Base-by-base conservation (phyloP, 192 early-diverging fungal species). In the Spizellomyces sp. region DNA sequence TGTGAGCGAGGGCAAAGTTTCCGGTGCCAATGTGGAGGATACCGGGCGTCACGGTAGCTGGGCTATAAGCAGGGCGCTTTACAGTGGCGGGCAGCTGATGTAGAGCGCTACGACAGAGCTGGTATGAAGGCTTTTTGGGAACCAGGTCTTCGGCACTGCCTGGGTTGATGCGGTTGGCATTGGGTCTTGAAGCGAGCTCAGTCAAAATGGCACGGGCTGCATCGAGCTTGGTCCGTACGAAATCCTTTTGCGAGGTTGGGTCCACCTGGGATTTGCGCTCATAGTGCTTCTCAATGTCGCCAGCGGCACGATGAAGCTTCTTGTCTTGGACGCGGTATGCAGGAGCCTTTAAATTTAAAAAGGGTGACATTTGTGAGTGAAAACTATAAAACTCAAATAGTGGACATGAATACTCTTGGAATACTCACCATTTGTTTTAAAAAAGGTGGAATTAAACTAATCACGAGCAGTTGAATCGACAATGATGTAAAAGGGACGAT, bases 21-120 rank as follows among this genome's bases (percentile, higher is more conserved):
- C 66, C 52, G 42, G 44, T 48, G 5, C 66, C 66, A 56, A 67
- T 67, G 66, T 67, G 66, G 17, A 67, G 66, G 19, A 67, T 67
- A 22, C 50, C 47, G 19, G 50, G 47, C 9, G 66, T 58, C 21
- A 67, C 43, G 5, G 12, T 54, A 42, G 59, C 17, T 6, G 59
- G 59, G 59, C 9, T 42, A 9, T 61, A 61, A 15, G 15, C 15
- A 5, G 59, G 59, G 17, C 14, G 14, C 17, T 12, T 54, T 0
- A 19, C 50, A 0, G 50, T 19, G 17, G 50, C 50, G 50, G 50
- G 50, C 14, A 54, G 12, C 50, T 54, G 50, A 19, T 19, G 12
- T 4, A 54, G 17, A 54, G 50, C 4, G 12, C 14, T 19, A 12
- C 50, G 50, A n/a, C 14, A n/a, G 50, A 54, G 50, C 17, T 54